Conservation (phyloP, 441 rosid genomes). For the Bruguiera hainesii region DNA sequence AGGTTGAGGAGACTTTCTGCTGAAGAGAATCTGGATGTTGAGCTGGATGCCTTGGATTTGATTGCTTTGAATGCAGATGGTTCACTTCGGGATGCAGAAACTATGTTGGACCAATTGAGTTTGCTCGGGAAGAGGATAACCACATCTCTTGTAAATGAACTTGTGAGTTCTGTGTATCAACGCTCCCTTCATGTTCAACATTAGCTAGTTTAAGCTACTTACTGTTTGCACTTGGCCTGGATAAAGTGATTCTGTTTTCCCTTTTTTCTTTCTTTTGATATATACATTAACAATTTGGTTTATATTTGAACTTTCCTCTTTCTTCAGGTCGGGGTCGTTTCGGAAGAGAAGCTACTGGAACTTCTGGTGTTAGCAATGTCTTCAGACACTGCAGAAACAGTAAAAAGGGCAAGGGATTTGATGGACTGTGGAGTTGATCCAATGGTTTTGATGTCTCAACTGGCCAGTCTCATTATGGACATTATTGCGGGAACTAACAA, state of each 20-base stretch:
- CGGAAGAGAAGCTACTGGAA: constrained; percentile 90
- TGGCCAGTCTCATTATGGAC: constrained; percentile 97
- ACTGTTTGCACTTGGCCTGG: neutral
- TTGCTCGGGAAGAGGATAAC: constrained; percentile 89
- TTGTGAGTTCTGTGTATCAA: constrained; percentile 52
- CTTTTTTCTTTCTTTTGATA: neutral
- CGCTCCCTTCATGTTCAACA: constrained; percentile 3
- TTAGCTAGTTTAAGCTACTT: constrained; percentile 3
- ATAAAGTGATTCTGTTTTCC: neutral
- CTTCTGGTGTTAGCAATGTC: constrained; percentile 94
- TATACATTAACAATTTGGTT: constrained; percentile 8
- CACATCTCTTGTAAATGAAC: constrained; percentile 82
- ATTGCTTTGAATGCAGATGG: constrained; percentile 95
- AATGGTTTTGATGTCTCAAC: constrained; percentile 90
- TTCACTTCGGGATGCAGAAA: constrained; percentile 97
- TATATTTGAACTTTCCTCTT: constrained; percentile 12
- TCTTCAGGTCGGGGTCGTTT: constrained; percentile 86
- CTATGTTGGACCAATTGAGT: constrained; percentile 95
- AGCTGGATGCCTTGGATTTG: constrained; percentile 78
- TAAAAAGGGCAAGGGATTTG: constrained; percentile 90
- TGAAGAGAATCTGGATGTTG: constrained; percentile 84
- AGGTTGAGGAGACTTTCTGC: constrained; percentile 68
- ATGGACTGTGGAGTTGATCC: constrained; percentile 97
- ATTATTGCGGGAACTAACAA: constrained; percentile 89
- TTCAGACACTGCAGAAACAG: constrained; percentile 91